Evolutionary conservation across 352 stramenopile species (phyloP), one percentile per base, ranked within the genome.

Genomic region (Globisporangium nodosum): DNA sequence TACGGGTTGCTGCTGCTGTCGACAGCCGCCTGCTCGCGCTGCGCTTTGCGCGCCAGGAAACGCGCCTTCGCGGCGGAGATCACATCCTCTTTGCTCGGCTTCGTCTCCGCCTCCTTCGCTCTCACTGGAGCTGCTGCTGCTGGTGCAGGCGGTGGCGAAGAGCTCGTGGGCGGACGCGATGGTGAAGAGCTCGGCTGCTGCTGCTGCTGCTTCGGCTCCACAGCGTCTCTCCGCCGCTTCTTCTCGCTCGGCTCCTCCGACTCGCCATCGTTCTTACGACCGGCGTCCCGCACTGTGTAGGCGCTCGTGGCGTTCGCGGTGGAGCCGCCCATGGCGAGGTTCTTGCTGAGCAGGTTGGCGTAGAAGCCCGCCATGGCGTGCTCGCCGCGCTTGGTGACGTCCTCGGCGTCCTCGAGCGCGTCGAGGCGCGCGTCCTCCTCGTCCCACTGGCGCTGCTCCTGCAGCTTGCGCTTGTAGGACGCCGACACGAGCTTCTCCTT

Each of bases 401-500:
- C 82, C 39, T 94, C 80, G 1, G 73, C 64, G 3, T 82, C 82
- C 54, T 94, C 81, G 49, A 87, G 46, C 0, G 64, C 70, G 27
- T 86, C 83, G 42, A 93, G 68, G 0, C 80, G 74, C 24, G 71
- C 71, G 53, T 94, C 85, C 55, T 91, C 83, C 18, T 71, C 69
- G 53, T 97, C 90, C 90, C 90, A 97, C 43, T 84, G 81, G 63
- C 92, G 78, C 64, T 90, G 77, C 56, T 96, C 90, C 70, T 91
- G 76, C n/a, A 97, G 66, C 48, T 96, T 96, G 16, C 87, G 69
- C 70, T 97, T 97, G 73, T 96, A 97, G 16, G 88, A 94, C 1
- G 85, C 82, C 11, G 90, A 96, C 6, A 97, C 74, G 43, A 96
- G 87, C 68, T 96, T 96, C 60, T 96, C 87, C 70, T 96, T 95